Evolutionary conservation across 345 rosid species (phyloP).

Genomic region (Aquilaria sinensis): DNA sequence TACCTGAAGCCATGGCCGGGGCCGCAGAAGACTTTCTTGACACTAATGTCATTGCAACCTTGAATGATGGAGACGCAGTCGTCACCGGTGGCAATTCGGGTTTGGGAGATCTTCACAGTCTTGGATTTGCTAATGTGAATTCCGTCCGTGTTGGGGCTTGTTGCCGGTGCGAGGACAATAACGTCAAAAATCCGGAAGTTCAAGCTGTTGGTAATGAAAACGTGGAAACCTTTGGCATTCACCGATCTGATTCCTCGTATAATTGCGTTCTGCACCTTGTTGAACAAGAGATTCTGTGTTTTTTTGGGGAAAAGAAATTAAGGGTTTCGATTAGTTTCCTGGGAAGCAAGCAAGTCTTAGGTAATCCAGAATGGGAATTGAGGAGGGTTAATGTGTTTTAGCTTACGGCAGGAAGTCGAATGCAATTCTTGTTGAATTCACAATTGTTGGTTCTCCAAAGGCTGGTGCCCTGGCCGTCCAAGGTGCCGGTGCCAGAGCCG

Average conservation of each 20-base stretch:
- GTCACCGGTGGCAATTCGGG: conserved; percentile 42
- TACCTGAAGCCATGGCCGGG: conserved; percentile 78
- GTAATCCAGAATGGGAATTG: neutral
- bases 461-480: conserved; percentile 48
- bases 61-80: conserved; percentile 57
- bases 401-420: conserved; percentile 27
- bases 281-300: conserved; percentile 37
- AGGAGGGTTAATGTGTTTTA: too few relatives aligned
- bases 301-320: too few relatives aligned
- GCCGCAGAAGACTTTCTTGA: conserved; percentile 46
- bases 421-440: conserved; percentile 7
- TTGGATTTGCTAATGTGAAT: conserved; percentile 56
- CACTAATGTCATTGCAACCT: conserved; percentile 36
- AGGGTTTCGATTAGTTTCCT: too few relatives aligned
- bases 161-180: conserved; percentile 30
- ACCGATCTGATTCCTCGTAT: conserved; percentile 38
- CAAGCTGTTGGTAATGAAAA: conserved; percentile 25
- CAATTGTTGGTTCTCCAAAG: conserved; percentile 34
- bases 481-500: conserved; percentile 34
- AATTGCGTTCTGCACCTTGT: conserved; percentile 22
- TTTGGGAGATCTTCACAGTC: conserved; percentile 30
- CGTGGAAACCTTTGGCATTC: conserved; percentile 66
- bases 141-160: conserved; percentile 68
- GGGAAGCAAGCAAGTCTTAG: too few relatives aligned
- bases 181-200: conserved; percentile 26